A percentile compares a stretch with the other conserved stretches of the same genome.
These are phyloP conservation scores for Tetradesmus obliquus DNA, from an alignment of 139 green algal species.

Conservation along the genomic window DNA sequence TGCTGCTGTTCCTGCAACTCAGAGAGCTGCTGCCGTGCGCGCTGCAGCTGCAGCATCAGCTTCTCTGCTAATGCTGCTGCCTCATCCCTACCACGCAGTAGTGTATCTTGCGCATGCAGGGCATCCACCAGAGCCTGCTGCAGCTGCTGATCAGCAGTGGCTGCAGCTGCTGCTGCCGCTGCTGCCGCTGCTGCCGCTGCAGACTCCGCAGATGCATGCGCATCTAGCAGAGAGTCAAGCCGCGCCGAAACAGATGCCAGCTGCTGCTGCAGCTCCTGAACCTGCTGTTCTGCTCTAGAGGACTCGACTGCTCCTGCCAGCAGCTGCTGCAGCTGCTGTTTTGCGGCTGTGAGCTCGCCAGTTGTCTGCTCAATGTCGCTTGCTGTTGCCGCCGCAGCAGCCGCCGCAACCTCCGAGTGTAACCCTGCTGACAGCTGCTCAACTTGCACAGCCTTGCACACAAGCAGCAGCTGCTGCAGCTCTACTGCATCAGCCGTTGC, in stretches of 20 bases:
- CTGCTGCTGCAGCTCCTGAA: neutral
- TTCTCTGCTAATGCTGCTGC: neutral
- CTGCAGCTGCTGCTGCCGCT: neutral
- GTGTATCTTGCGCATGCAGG: neutral
- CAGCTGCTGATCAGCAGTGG: neutral
- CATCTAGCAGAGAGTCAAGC: neutral
- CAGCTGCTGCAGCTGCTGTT: neutral
- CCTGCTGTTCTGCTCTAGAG: neutral
- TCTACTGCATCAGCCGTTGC: neutral
- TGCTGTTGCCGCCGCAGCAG: neutral
- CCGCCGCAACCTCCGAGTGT: neutral
- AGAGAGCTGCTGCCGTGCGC: neutral
- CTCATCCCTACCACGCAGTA: neutral
- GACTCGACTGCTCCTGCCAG: neutral
- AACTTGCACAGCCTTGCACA: no score
- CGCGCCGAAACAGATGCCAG: neutral
- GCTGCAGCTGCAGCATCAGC: neutral
- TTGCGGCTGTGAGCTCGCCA: neutral
- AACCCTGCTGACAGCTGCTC: neutral
- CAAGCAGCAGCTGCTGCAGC: neutral
- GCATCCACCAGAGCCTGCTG: neutral
- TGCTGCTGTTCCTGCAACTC: neutral
- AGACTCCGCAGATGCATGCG: neutral
- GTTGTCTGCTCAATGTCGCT: neutral
- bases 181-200: conserved; percentile 19